phyloP scores from a whole-genome alignment of 257 asterid species.

The Cinchona pubescens region DNA sequence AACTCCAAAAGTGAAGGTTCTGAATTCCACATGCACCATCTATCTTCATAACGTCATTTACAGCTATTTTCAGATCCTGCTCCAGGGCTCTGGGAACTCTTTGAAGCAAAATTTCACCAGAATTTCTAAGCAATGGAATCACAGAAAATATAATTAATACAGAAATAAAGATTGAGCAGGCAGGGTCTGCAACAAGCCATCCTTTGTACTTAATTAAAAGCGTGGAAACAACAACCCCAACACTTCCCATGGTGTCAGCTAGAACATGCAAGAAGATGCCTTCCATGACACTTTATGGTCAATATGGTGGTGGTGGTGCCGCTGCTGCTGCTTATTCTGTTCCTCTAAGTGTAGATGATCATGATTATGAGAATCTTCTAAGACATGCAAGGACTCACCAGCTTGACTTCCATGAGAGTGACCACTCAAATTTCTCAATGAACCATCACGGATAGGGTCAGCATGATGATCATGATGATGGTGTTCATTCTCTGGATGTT shows the following conservation, averaged over 20 bases:
- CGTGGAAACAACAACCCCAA: constrained; percentile 88
- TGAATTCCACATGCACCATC: constrained; percentile 67
- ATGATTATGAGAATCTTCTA: constrained; percentile 24
- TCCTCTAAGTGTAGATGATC: constrained; percentile 26
- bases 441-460: constrained; percentile 14
- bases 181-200: constrained; percentile 96
- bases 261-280: constrained; percentile 95
- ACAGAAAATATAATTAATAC: constrained; percentile 73
- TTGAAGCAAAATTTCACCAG: constrained; percentile 83
- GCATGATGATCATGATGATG: constrained; percentile 21
- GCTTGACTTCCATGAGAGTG: constrained; percentile 12
- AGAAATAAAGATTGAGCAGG: constrained; percentile 90
- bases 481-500: constrained; percentile 16
- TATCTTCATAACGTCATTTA: constrained; percentile 46
- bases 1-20: constrained; percentile 82
- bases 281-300: constrained; percentile 99
- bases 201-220: constrained; percentile 89
- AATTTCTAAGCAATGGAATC: constrained; percentile 85
- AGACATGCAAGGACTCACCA: constrained; percentile 3
- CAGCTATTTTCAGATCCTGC: constrained; percentile 58
- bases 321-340: constrained; percentile 29
- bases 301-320: constrained; percentile 66
- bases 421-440: background rate
- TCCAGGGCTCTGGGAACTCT: constrained; percentile 84
- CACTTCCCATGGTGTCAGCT: constrained; percentile 96